phyloP scores from a whole-genome alignment of 345 rosid species.

The Pistacia atlantica region DNA sequence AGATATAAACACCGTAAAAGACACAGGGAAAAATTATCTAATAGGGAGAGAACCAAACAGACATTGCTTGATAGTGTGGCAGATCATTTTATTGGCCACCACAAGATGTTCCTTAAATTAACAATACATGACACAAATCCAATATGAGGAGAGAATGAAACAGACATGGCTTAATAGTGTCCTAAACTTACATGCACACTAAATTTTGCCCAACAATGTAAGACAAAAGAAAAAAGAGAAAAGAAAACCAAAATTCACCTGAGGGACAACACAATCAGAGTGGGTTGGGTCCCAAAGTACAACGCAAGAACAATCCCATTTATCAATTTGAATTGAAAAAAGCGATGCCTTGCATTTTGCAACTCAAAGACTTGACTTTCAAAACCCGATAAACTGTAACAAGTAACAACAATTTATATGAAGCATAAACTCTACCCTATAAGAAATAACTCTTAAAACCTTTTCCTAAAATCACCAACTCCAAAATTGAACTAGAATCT shows the following conservation, averaged over 20 bases:
- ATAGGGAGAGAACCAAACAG: not conserved
- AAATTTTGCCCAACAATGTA: not conserved
- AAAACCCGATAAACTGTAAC: not conserved
- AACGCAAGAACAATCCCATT: constrained; percentile 40
- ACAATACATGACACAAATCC: too few relatives aligned
- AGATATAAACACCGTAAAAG: not conserved
- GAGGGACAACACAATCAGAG: constrained; percentile 36
- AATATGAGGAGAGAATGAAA: too few relatives aligned
- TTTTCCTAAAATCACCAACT: not conserved
- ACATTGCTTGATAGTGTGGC: not conserved
- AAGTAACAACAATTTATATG: not conserved
- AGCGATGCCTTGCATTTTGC: constrained; percentile 36
- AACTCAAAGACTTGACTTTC: constrained; percentile 1
- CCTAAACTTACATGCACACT: not conserved
- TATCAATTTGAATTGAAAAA: constrained; percentile 28
- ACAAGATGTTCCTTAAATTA: too few relatives aligned
- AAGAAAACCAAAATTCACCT: constrained; percentile 19
- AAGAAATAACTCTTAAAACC: not conserved
- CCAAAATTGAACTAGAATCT: constrained; percentile 2
- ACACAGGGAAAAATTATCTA: not conserved
- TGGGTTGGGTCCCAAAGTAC: constrained; percentile 35
- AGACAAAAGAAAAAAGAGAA: too few relatives aligned
- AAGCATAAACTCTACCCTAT: constrained; percentile 4
- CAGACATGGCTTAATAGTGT: not conserved
- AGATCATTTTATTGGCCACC: not conserved